A percentile compares a stretch with the other conserved stretches of the same genome.
phyloP scores from a whole-genome alignment of 1,139 yeast genomes.

The Candida sp. region DNA sequence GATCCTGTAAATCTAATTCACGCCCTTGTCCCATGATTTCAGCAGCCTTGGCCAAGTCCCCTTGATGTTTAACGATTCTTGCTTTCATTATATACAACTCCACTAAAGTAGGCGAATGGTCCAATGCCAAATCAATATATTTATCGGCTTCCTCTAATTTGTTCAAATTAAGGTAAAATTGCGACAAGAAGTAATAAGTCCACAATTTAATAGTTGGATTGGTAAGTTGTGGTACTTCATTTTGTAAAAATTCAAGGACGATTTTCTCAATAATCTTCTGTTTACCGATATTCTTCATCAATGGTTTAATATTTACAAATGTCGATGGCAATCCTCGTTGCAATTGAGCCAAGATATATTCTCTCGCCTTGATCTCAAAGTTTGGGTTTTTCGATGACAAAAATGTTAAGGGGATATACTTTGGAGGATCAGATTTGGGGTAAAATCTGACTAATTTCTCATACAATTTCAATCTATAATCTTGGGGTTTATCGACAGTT shows the following conservation, averaged over 20 bases:
- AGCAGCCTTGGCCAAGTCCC: conserved; percentile 60
- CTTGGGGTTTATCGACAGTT: conserved; percentile 28
- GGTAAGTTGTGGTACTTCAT: conserved; percentile 18
- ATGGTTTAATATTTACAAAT: conserved; percentile 79
- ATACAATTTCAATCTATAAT: conserved; percentile 54
- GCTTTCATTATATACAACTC: conserved; percentile 83
- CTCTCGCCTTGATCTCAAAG: conserved; percentile 42
- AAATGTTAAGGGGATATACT: conserved; percentile 73
- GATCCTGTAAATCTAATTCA: conserved; percentile 77
- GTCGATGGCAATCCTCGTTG: conserved; percentile 87
- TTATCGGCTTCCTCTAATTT: conserved; percentile 52
- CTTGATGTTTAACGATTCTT: conserved; percentile 70
- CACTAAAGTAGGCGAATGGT: conserved; percentile 77
- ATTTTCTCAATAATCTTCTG: conserved; percentile 47
- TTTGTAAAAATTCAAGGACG: conserved; percentile 46
- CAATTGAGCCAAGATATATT: conserved; percentile 61
- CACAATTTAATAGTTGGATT: conserved; percentile 63
- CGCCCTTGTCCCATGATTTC: conserved; percentile 70
- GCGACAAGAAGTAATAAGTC: conserved; percentile 80
- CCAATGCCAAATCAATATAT: conserved; percentile 61
- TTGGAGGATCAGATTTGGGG: conserved; percentile 84
- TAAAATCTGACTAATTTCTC: conserved; percentile 63
- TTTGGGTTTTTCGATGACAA: conserved; percentile 48
- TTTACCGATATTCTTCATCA: conserved; percentile 56
- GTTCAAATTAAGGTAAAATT: conserved; percentile 52